phyloP scores from a whole-genome alignment of 768 basidiomycete genomes.

The Tulasnella sp. region DNA sequence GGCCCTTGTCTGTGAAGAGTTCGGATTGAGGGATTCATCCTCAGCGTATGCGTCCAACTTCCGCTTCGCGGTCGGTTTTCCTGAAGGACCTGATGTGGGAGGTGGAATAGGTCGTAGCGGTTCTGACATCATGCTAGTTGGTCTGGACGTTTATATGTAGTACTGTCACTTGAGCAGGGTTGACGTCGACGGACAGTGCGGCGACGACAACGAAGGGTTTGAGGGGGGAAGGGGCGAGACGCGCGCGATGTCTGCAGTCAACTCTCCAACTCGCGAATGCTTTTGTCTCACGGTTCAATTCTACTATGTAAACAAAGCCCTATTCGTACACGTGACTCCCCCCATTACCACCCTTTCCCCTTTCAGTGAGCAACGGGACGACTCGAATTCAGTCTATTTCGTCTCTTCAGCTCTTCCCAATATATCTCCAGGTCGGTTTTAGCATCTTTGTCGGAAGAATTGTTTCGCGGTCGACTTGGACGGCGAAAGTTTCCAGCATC shows the following conservation, averaged over 20 bases:
- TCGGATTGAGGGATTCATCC: background rate
- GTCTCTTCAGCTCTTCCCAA: background rate
- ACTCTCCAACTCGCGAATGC: conserved; percentile 25
- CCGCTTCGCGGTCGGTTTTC: conserved; percentile 17
- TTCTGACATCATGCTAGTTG: conserved; percentile 27
- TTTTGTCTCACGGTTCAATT: conserved; percentile 17
- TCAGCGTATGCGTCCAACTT: conserved; percentile 18
- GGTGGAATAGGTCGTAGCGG: conserved; percentile 1
- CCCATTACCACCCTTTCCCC: background rate
- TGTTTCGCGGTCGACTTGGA: background rate
- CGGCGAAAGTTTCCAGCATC: background rate
- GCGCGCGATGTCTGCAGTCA: conserved; percentile 14
- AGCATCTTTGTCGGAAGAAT: background rate
- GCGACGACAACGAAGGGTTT: background rate
- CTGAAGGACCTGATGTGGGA: conserved; percentile 3
- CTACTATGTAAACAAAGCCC: conserved; percentile 21
- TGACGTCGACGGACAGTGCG: background rate
- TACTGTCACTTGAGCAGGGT: background rate
- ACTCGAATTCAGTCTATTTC: background rate
- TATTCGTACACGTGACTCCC: background rate
- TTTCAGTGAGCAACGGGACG: background rate
- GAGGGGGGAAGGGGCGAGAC: conserved; percentile 4
- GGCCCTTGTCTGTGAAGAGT: background rate
- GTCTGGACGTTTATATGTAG: background rate
- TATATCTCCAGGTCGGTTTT: background rate